Conservation (phyloP, 1,284 basidiomycete genomes). For the Ceratobasidium sp. region DNA sequence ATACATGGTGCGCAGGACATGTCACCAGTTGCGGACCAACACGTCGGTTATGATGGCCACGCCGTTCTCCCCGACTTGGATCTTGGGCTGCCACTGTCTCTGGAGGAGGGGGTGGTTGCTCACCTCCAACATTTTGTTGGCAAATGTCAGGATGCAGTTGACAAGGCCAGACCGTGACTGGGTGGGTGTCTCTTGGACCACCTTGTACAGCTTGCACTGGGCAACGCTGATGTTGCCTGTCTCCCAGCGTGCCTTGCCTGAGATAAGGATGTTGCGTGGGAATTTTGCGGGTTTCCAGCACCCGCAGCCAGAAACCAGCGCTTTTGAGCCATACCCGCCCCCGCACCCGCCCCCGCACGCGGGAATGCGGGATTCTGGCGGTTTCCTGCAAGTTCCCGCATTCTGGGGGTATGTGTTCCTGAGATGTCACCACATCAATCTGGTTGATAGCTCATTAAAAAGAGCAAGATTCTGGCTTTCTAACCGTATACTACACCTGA, state of each 20-base stretch:
- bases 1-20: neutral
- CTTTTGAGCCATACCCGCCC: too few relatives aligned
- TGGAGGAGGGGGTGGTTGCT: constrained; percentile 2
- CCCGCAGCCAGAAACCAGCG: too few relatives aligned
- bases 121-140: neutral
- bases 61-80: neutral
- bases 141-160: neutral
- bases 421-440: too few relatives aligned
- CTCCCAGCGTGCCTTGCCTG: neutral
- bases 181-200: neutral
- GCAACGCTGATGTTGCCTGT: neutral
- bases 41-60: neutral
- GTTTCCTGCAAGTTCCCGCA: too few relatives aligned
- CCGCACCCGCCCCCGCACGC: too few relatives aligned
- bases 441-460: too few relatives aligned
- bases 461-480: too few relatives aligned
- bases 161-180: neutral
- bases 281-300: too few relatives aligned
- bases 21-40: neutral
- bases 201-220: neutral
- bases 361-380: too few relatives aligned
- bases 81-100: neutral
- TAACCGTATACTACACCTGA: too few relatives aligned
- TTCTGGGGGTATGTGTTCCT: too few relatives aligned
- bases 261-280: too few relatives aligned